Conservation (phyloP, 345 rosid genomes). For the Pistacia vera region DNA sequence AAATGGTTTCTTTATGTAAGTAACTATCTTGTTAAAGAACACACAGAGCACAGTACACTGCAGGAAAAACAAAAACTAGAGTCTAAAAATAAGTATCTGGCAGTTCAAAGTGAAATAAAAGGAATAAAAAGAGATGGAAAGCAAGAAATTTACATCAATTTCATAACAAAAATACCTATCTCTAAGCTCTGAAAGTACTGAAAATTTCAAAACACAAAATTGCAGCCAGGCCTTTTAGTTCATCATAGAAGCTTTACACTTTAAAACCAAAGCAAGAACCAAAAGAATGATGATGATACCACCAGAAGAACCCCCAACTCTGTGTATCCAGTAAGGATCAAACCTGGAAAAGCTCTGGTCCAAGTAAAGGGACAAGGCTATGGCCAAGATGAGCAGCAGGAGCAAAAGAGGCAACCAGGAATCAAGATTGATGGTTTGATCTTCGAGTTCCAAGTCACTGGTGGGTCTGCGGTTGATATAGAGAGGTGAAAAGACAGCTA, state of each 20-base stretch:
- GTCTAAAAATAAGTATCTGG: not conserved
- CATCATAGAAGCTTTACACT: slow-evolving; percentile 43
- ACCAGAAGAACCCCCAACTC: slow-evolving; percentile 85
- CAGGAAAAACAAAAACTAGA: not conserved
- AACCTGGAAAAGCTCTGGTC: slow-evolving; percentile 69
- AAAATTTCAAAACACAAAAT: slow-evolving; percentile 1
- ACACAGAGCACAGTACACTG: not conserved
- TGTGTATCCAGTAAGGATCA: slow-evolving; percentile 86
- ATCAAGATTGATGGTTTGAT: slow-evolving; percentile 38
- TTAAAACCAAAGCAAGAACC: slow-evolving; percentile 66
- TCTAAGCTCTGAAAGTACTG: not conserved
- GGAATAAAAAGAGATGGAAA: not conserved
- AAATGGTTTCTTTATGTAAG: too few species aligned
- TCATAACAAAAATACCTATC: not conserved
- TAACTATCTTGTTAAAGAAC: too few species aligned
- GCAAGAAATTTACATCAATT: not conserved
- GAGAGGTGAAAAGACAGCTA: slow-evolving; percentile 78
- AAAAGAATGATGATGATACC: slow-evolving; percentile 71
- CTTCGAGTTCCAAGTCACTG: slow-evolving; percentile 43
- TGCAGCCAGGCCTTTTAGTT: not conserved
- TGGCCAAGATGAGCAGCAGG: slow-evolving; percentile 52
- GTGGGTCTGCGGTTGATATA: slow-evolving; percentile 47
- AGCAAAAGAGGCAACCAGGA: slow-evolving; percentile 59
- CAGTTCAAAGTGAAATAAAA: not conserved
- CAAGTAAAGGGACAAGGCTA: slow-evolving; percentile 48